Percentiles rank a stretch among this genome's conserved stretches.
Evolutionary conservation across 2,329 filamentous ascomycete species (phyloP).

Genomic region (Penicillium occitanis): DNA sequence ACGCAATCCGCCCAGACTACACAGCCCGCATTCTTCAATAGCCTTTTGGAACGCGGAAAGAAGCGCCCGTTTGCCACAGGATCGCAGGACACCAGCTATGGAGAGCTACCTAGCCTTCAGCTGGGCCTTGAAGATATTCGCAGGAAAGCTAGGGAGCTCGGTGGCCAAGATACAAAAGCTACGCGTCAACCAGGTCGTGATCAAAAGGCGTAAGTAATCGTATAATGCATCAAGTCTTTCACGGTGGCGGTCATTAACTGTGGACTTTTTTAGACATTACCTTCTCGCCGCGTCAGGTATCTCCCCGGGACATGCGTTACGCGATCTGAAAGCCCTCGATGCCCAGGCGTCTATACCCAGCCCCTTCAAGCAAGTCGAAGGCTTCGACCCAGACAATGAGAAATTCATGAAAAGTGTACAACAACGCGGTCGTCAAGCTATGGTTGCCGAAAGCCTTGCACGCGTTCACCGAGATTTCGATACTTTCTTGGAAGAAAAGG

Average conservation of each 20-base stretch:
- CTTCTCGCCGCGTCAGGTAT: slow-evolving; percentile 91
- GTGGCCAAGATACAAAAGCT: slow-evolving; percentile 60
- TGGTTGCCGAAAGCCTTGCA: slow-evolving; percentile 88
- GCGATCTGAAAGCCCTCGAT: slow-evolving; percentile 80
- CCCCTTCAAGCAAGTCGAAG: slow-evolving; percentile 37
- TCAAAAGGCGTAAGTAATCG: slow-evolving; percentile 53
- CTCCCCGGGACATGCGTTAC: slow-evolving; percentile 78
- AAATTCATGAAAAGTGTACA: slow-evolving; percentile 83
- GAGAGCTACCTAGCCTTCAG: slow-evolving; percentile 84
- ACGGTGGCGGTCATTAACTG: not conserved
- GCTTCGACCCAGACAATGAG: slow-evolving; percentile 57
- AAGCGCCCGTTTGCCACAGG: slow-evolving; percentile 65
- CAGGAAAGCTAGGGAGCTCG: slow-evolving; percentile 71
- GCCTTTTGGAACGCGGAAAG: slow-evolving; percentile 62
- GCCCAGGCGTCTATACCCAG: slow-evolving; percentile 59
- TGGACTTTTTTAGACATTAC: slow-evolving; percentile 67
- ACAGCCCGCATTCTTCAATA: slow-evolving; percentile 64
- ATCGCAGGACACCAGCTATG: slow-evolving; percentile 55
- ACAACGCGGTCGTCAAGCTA: slow-evolving; percentile 84
- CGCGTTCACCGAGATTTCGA: slow-evolving; percentile 91
- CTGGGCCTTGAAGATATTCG: slow-evolving; percentile 86
- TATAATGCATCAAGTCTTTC: not conserved
- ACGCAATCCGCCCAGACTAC: slow-evolving; percentile 35
- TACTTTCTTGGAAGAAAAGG: slow-evolving; percentile 87
- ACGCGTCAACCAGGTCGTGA: slow-evolving; percentile 44